Conservation (phyloP, 1,284 basidiomycete species). For the Heterobasidion annosum region DNA sequence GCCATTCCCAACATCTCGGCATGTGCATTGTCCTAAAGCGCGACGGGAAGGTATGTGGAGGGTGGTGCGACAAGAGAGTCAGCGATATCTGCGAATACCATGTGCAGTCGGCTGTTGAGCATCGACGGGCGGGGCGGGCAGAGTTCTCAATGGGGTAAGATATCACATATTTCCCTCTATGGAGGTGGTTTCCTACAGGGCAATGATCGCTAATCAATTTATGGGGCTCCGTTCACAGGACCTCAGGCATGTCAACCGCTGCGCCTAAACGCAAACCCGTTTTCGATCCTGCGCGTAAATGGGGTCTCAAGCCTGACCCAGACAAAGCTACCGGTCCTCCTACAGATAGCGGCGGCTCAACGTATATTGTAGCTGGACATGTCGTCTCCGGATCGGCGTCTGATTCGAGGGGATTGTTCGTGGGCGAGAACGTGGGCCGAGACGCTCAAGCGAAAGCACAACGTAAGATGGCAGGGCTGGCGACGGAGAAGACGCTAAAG, state of each 20-base stretch:
- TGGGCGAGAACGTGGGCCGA: slow-evolving; percentile 62
- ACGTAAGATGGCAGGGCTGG: slow-evolving; percentile 46
- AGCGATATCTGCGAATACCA: slow-evolving; percentile 88
- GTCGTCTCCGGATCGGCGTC: slow-evolving; percentile 42
- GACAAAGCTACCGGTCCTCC: background rate
- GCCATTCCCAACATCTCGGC: slow-evolving; percentile 79
- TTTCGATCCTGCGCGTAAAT: slow-evolving; percentile 60
- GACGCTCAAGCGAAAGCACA: slow-evolving; percentile 66
- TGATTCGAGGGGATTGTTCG: slow-evolving; percentile 38
- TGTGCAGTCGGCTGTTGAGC: slow-evolving; percentile 72
- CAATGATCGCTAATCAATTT: background rate
- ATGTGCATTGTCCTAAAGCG: slow-evolving; percentile 71
- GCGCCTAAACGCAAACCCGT: slow-evolving; percentile 41
- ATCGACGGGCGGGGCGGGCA: slow-evolving; percentile 59
- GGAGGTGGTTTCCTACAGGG: too few relatives aligned
- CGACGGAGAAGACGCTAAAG: slow-evolving; percentile 53
- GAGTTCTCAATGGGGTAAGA: slow-evolving; percentile 77
- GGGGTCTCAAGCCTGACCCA: slow-evolving; percentile 54
- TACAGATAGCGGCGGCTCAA: slow-evolving; percentile 39
- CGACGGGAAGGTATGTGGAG: slow-evolving; percentile 75
- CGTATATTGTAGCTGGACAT: slow-evolving; percentile 76
- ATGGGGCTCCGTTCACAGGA: slow-evolving; percentile 31
- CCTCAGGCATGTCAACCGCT: slow-evolving; percentile 54
- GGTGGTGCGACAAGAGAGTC: slow-evolving; percentile 82
- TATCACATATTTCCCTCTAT: slow-evolving; percentile 5